Conservation (phyloP, 2,329 filamentous ascomycete species). For the Thelonectria blattea region DNA sequence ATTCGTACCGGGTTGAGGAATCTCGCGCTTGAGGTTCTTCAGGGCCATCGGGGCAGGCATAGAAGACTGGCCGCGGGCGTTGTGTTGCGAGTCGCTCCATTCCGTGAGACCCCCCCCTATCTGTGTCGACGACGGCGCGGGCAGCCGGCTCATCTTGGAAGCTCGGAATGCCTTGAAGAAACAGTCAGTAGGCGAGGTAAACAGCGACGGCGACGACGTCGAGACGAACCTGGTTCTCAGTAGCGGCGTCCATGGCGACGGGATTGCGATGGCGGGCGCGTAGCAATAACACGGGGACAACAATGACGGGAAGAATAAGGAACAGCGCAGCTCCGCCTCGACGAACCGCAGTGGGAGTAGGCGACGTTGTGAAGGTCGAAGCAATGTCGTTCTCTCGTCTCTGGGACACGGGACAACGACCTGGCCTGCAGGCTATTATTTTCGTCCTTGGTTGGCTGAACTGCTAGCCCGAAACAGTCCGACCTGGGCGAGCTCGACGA, state of each 20-base stretch:
- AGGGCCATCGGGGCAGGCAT: constrained; percentile 47
- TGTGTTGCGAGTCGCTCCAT: constrained; percentile 66
- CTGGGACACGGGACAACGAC: constrained; percentile 17
- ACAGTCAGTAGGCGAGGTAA: constrained; percentile 7
- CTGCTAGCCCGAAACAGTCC: constrained; percentile 29
- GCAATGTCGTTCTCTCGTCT: constrained; percentile 16
- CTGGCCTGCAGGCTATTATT: constrained; percentile 34
- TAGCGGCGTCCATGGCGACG: constrained; percentile 40
- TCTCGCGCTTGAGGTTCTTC: constrained; percentile 59
- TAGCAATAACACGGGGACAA: constrained; percentile 35
- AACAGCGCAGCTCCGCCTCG: constrained; percentile 43
- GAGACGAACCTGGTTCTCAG: constrained; percentile 40
- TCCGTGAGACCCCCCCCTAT: constrained; percentile 53
- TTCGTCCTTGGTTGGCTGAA: constrained; percentile 28
- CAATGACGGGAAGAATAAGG: constrained; percentile 42
- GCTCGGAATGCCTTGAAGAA: constrained; percentile 35
- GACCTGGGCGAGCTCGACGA: constrained; percentile 1
- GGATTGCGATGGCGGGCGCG: constrained; percentile 29
- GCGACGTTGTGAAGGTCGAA: constrained; percentile 34
- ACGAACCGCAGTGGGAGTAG: constrained; percentile 32
- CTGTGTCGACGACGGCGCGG: constrained; percentile 37
- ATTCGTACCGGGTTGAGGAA: constrained; percentile 51
- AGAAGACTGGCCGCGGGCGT: constrained; percentile 55
- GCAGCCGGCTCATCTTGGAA: constrained; percentile 43
- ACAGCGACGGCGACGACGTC: background rate